phyloP scores from a whole-genome alignment of 345 rosid species.

The Brassica carinata region DNA sequence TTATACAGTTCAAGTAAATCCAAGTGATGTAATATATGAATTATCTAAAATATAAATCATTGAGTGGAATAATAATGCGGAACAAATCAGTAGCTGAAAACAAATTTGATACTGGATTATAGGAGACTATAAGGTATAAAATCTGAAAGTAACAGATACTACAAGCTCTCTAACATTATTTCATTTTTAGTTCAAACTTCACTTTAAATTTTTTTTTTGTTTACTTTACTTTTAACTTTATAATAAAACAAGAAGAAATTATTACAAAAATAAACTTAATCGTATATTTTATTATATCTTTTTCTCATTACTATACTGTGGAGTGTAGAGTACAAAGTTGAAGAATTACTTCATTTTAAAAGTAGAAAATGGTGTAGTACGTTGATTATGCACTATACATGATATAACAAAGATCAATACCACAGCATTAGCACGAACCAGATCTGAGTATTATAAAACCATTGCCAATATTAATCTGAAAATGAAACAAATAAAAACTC shows the following conservation, averaged over 20 bases:
- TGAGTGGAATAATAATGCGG: neutral
- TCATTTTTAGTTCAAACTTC: neutral
- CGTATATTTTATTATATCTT: neutral
- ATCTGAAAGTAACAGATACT: neutral
- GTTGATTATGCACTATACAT: neutral
- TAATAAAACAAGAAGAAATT: too few relatives aligned
- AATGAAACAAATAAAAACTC: neutral
- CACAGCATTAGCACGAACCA: conserved; percentile 15
- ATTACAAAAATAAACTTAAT: too few relatives aligned
- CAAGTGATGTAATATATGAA: neutral
- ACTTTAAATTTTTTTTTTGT: neutral
- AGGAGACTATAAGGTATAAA: neutral
- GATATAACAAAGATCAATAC: neutral
- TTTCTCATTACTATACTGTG: neutral
- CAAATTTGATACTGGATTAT: neutral
- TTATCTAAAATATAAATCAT: neutral
- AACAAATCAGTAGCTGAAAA: neutral
- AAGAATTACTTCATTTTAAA: too few relatives aligned
- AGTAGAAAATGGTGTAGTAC: neutral
- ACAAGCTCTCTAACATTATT: neutral
- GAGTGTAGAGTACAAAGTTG: neutral
- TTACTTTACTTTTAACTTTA: too few relatives aligned
- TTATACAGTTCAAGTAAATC: neutral
- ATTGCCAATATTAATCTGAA: neutral
- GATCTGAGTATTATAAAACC: conserved; percentile 22